These are phyloP conservation scores for Gamarada debralockiae DNA, from an alignment of 495 filamentous ascomycete genomes.

Conservation along the genomic window DNA sequence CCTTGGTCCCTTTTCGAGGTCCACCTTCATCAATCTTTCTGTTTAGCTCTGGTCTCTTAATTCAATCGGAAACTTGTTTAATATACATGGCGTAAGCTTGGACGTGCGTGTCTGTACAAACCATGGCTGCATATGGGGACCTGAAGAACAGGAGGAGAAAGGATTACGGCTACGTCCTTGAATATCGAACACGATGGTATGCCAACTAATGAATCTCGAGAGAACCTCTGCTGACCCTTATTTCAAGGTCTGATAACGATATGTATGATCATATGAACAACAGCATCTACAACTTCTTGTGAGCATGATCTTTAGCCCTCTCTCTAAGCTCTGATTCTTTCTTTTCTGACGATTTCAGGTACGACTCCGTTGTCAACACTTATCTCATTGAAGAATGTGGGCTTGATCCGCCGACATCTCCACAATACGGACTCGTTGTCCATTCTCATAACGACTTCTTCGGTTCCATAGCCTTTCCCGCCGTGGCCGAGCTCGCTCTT, in stretches of 20 bases:
- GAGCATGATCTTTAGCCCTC: conserved; percentile 12
- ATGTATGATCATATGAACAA: conserved; percentile 76
- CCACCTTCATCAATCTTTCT: too few relatives aligned
- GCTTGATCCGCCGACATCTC: conserved; percentile 63
- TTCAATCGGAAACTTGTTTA: too few relatives aligned
- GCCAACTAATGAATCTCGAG: neutral
- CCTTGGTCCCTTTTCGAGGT: too few relatives aligned
- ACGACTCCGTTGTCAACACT: conserved; percentile 86
- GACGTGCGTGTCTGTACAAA: too few relatives aligned
- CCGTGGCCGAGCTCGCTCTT: conserved; percentile 74
- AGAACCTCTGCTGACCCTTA: neutral
- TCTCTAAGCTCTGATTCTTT: neutral
- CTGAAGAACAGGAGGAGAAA: conserved; percentile 61
- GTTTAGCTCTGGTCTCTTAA: too few relatives aligned
- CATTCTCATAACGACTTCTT: conserved; percentile 84
- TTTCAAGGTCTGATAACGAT: conserved; percentile 81
- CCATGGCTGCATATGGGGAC: conserved; percentile 23
- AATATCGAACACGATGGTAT: conserved; percentile 89
- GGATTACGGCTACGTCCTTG: conserved; percentile 77
- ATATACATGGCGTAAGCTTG: too few relatives aligned
- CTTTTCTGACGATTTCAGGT: conserved; percentile 28
- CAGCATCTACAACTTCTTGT: conserved; percentile 60
- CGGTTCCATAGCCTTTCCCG: conserved; percentile 76
- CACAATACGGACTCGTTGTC: conserved; percentile 78
- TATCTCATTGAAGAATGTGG: conserved; percentile 81